Conservation (phyloP, 2,329 filamentous ascomycete species). For the Monosporascus sp. region DNA sequence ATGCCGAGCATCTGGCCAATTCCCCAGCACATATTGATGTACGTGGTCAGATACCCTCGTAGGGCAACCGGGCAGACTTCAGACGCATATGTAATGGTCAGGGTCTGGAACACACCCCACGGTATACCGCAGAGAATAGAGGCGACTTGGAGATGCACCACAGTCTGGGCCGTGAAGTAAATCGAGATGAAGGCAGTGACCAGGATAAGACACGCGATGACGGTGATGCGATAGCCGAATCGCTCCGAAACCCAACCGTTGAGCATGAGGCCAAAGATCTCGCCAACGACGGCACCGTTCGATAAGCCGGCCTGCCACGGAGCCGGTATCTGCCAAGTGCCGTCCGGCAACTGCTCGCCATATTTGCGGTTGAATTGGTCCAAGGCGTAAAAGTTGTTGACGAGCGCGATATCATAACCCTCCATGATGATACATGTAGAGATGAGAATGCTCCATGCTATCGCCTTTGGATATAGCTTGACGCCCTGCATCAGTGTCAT, state of each 20-base stretch:
- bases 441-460: constrained; percentile 77
- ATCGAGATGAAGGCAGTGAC: constrained; percentile 55
- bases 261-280: constrained; percentile 61
- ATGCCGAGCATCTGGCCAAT: constrained; percentile 70
- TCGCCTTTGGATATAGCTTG: constrained; percentile 79
- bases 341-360: constrained; percentile 40
- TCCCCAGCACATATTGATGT: constrained; percentile 74
- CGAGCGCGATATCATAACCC: constrained; percentile 75
- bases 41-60: constrained; percentile 63
- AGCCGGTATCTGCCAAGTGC: constrained; percentile 51
- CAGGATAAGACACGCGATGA: constrained; percentile 51
- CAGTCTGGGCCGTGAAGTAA: constrained; percentile 59
- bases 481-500: constrained; percentile 75
- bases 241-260: constrained; percentile 62
- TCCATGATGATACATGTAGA: constrained; percentile 93
- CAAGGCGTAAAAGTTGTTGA: constrained; percentile 72
- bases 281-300: constrained; percentile 46
- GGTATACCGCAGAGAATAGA: constrained; percentile 61
- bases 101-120: constrained; percentile 54
- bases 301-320: constrained; percentile 58
- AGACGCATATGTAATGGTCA: constrained; percentile 62
- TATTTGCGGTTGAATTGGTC: constrained; percentile 55
- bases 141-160: constrained; percentile 52
- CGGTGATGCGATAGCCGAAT: constrained; percentile 63
- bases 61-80: constrained; percentile 70